Base-by-base conservation (phyloP, 169 alveolate genomes). In the Plasmodium relictum region DNA sequence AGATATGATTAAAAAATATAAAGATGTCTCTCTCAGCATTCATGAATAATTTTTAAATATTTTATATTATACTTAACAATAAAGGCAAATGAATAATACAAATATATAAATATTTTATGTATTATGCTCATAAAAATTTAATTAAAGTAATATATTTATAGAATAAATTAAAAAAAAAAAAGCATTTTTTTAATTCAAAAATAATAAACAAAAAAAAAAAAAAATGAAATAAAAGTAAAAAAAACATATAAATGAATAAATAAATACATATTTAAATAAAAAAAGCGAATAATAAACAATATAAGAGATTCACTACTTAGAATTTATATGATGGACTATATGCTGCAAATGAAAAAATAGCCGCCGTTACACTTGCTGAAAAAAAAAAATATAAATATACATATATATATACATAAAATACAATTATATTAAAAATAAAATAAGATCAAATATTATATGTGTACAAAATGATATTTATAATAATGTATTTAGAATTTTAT, bases 331-430 rank as follows among this genome's bases (percentile, higher is more conserved):
- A 85, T n/a, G 91, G 91, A 22, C 87, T 85, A 31, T 85, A 85
- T 2, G 91, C 86, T 8, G 91, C 91, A 37, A 85, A 85, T 22
- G 91, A 85, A 62, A 58, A 85, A 24, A 85, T 85, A 8, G 63
- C 86, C 45, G 91, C 91, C 37, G 91, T 85, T 39, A 85, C 91
- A 48, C 86, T 41, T 3, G 91, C 91, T 85, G 44, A 61, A 61
- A 66, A 78, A 66, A 41, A 68, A 68, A 68, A 52, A 83, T 39
- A 87, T 26, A 86, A 2, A 44, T 48, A 86, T 42, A 62, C 20
- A 48, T 54, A 48, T 44, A 12, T 31, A 52, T 14, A 66, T 18
- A 48, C 50, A 58, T 45, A n/a, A 48, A 48, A 48, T 10, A 48
- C 5, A 48, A 48, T 6, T 2, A 14, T 14, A 4, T 48, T 48